Evolutionary conservation across 352 stramenopile genomes (phyloP).

Genomic region (Globisporangium cylindrosporum): DNA sequence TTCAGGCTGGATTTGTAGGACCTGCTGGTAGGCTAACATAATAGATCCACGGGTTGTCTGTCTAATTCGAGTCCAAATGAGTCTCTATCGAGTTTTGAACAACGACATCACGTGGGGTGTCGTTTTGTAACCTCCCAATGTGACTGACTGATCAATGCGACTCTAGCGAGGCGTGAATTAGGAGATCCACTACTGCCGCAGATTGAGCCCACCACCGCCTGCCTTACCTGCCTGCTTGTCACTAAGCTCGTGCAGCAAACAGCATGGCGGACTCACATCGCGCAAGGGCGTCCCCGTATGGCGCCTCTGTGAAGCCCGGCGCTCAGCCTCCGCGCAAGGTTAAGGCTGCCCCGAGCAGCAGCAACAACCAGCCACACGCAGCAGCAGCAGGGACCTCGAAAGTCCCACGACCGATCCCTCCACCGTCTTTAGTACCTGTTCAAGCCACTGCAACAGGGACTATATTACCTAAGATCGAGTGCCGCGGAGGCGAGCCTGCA

Average conservation of each 20-base stretch:
- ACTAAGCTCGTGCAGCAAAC: background rate
- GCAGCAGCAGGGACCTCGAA: background rate
- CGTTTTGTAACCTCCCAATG: conserved; percentile 8
- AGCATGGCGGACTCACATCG: conserved; percentile 9
- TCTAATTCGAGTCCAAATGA: background rate
- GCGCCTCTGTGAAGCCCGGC: background rate
- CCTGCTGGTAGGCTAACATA: background rate
- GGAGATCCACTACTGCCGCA: background rate
- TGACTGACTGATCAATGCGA: background rate
- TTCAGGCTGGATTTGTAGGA: background rate
- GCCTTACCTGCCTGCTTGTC: background rate
- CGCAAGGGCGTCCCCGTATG: background rate
- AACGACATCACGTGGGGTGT: background rate
- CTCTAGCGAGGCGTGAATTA: background rate
- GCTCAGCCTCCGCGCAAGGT: background rate
- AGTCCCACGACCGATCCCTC: conserved; percentile 27
- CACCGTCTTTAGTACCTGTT: conserved; percentile 2
- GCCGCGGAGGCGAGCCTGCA: conserved; percentile 11
- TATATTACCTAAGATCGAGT: conserved; percentile 38
- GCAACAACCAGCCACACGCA: background rate
- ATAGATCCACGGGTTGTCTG: background rate
- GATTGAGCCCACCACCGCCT: background rate
- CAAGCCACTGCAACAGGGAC: conserved; percentile 15
- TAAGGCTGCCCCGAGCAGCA: background rate
- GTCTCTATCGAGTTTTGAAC: background rate